Evolutionary conservation across 495 filamentous ascomycete species (phyloP).

Genomic region (Aspergillus asperescens): DNA sequence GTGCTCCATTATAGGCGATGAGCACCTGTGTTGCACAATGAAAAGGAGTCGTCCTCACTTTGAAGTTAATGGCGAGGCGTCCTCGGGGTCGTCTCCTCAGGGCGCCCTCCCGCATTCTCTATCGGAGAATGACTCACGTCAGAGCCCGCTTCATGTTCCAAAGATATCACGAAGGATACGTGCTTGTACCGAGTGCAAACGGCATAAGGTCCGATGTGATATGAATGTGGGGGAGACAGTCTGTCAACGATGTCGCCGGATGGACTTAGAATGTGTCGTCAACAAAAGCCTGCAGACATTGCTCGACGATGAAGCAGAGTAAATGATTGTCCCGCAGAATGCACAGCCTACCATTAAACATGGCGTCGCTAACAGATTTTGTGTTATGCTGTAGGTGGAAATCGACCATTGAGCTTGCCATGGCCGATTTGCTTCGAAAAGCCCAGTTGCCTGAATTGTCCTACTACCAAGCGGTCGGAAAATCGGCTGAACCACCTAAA

Average conservation of each 20-base stretch:
- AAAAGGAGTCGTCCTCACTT: slow-evolving; percentile 46
- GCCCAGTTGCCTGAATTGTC: slow-evolving; percentile 43
- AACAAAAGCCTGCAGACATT: slow-evolving; percentile 54
- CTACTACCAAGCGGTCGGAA: slow-evolving; percentile 39
- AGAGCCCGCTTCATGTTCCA: slow-evolving; percentile 34
- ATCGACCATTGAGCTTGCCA: slow-evolving; percentile 41
- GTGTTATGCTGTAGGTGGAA: slow-evolving; percentile 36
- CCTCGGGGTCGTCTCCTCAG: slow-evolving; percentile 35
- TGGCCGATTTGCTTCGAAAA: slow-evolving; percentile 43
- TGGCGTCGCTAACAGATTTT: slow-evolving; percentile 3
- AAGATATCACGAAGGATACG: slow-evolving; percentile 54
- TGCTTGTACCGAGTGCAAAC: slow-evolving; percentile 51
- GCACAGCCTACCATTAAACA: background rate
- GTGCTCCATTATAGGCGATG: slow-evolving; percentile 12
- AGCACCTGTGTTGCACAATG: slow-evolving; percentile 26
- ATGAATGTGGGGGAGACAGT: slow-evolving; percentile 43
- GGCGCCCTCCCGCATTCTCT: slow-evolving; percentile 20
- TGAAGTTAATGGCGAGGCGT: slow-evolving; percentile 39
- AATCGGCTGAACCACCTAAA: slow-evolving; percentile 33
- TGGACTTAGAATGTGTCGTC: slow-evolving; percentile 48
- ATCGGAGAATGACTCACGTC: slow-evolving; percentile 31
- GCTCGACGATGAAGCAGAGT: slow-evolving; percentile 48
- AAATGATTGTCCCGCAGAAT: slow-evolving; percentile 14
- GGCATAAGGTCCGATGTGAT: slow-evolving; percentile 50
- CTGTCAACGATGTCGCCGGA: slow-evolving; percentile 47